Evolutionary conservation across 345 rosid species (phyloP), one percentile per base, ranked within the genome.

Genomic region (Camelina sativa): DNA sequence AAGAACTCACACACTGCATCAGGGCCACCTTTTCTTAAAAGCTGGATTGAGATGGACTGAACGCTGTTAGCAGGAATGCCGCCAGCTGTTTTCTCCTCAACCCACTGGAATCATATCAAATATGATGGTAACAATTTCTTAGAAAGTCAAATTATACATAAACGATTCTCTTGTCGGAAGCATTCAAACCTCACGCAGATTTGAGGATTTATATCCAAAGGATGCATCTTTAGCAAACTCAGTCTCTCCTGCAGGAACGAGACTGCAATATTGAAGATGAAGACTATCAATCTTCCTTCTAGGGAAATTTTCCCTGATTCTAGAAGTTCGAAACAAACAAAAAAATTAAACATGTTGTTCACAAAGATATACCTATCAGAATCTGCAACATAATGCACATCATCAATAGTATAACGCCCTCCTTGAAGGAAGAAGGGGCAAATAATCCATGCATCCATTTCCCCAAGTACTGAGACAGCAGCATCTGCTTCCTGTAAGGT

Each of bases 351-450:
- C 65, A 43, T 12, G 28, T 40, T 30, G 48, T 35, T 68, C 67
- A 76, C 56, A 47, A 55, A 51, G 61, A 52, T 15, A 44, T 88
- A 94, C 98, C 82, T 3, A 73, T 94, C 96, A 64, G 86, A 85
- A 76, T 94, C 97, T 35, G 95, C 93, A 80, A 94, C 98, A 81
- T 91, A 94, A 73, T 94, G 98, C 71, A 89, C 76, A 71, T 94
- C 96, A 71, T 85, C 79, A 50, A 91, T 86, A 53, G 98, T 94
- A 78, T 88, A 91, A 51, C 98, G 97, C 68, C 97, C 98, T 79
- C 96, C 98, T 85, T 94, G 98, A 80, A 91, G 95, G 61, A 94
- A 94, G 80, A 94, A 94, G 8, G 98, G 98, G 81, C 97, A 94
- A 73, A 94, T 82, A 65, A 94, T 94, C 96, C 96, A 94, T 8